A percentile compares a stretch with the other conserved stretches of the same genome.
phyloP scores from a whole-genome alignment of 176 grass and related monocot genomes.

The Paspalum vaginatum region DNA sequence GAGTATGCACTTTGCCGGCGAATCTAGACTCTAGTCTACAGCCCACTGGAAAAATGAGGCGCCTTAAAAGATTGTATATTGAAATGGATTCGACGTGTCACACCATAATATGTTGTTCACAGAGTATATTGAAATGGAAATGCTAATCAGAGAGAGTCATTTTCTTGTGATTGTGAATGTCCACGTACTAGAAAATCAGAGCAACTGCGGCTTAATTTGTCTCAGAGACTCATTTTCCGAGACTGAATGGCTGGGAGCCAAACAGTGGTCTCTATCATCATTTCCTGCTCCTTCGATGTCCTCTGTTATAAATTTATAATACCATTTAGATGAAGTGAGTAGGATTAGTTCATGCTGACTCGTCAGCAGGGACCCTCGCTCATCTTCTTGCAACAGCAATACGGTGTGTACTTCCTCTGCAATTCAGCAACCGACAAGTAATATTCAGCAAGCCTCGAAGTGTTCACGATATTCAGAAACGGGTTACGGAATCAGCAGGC shows the following conservation, averaged over 20 bases:
- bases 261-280: not conserved
- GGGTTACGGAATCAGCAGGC: not conserved
- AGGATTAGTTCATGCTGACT: not conserved
- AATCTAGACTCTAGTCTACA: no score
- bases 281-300: not conserved
- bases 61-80: no score
- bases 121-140: no score
- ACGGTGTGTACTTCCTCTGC: not conserved
- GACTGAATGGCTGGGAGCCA: not conserved
- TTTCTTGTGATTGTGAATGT: not conserved
- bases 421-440: not conserved
- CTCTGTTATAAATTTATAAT: not conserved
- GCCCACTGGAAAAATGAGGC: no score
- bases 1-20: no score
- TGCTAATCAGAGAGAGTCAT: no score
- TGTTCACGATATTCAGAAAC: not conserved
- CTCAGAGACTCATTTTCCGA: not conserved
- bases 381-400: not conserved
- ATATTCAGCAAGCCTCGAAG: not conserved
- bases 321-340: not conserved
- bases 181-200: not conserved
- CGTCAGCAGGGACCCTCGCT: not conserved
- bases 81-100: no score
- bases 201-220: not conserved
- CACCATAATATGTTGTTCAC: no score